A percentile compares a stretch with the other conserved stretches of the same genome.
Evolutionary conservation across 108 stramenopile species (phyloP).

Genomic region (Nannochloropsis salina): DNA sequence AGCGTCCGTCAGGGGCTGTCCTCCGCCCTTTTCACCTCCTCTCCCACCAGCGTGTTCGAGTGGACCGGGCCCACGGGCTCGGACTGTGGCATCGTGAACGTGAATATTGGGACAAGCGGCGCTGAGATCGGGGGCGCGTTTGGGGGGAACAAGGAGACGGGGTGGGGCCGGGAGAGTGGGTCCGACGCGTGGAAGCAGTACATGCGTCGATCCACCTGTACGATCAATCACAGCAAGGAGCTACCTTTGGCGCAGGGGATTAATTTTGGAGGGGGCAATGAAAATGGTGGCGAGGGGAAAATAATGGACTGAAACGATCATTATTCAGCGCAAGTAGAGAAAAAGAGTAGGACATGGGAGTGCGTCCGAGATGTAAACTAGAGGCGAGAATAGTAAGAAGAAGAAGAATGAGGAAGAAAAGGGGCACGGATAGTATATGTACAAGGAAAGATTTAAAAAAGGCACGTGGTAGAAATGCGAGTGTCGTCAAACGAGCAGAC

Average conservation of each 20-base stretch:
- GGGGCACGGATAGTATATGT: no score
- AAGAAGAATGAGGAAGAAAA: background rate
- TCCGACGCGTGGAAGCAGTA: conserved; percentile 52
- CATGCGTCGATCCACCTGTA: conserved; percentile 51
- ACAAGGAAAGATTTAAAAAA: no score
- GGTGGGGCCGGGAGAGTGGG: conserved; percentile 50
- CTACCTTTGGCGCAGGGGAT: conserved; percentile 52
- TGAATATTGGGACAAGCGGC: conserved; percentile 44
- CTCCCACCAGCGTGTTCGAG: conserved; percentile 42
- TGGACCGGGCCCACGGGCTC: conserved; percentile 49
- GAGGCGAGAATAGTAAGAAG: background rate
- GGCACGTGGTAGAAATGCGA: no score
- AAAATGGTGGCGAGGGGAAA: background rate
- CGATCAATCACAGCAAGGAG: conserved; percentile 47
- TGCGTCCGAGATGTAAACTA: background rate
- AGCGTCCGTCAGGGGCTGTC: conserved; percentile 44
- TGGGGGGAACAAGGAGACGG: conserved; percentile 51
- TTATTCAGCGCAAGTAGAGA: background rate
- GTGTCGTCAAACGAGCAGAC: no score
- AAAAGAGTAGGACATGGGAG: background rate
- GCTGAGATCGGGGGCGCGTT: conserved; percentile 54
- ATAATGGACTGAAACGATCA: background rate
- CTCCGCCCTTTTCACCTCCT: conserved; percentile 44
- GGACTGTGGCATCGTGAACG: conserved; percentile 48
- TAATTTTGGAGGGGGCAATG: conserved; percentile 24